These are phyloP conservation scores for Trypanosoma melophagium DNA, from an alignment of 208 protist genomes.

Conservation along the genomic window DNA sequence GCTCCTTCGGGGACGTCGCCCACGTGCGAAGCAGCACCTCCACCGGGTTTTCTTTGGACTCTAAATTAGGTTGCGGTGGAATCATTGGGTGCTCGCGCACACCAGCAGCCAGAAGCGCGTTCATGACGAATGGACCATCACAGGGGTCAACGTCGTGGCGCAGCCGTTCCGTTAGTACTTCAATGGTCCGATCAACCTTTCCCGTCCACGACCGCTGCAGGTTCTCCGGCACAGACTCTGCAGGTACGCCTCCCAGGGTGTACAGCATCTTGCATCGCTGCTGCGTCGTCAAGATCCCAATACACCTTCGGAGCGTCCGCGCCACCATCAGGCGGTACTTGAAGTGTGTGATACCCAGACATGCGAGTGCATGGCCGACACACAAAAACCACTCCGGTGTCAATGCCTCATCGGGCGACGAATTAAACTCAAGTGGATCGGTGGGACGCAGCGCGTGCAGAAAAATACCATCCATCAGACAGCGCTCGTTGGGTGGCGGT, in stretches of 20 bases:
- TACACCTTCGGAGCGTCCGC: conserved; percentile 53
- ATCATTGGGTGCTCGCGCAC: conserved; percentile 73
- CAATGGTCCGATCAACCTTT: conserved; percentile 56
- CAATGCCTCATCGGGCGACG: conserved; percentile 41
- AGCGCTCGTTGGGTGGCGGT: conserved; percentile 47
- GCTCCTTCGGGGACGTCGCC: conserved; percentile 64
- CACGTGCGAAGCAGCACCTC: conserved; percentile 80
- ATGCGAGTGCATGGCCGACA: conserved; percentile 70
- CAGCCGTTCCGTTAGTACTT: conserved; percentile 55
- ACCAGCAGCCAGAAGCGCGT: conserved; percentile 69
- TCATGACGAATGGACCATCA: conserved; percentile 79
- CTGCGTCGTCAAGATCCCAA: conserved; percentile 46
- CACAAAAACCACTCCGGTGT: conserved; percentile 77
- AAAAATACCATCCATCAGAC: conserved; percentile 78
- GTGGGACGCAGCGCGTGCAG: conserved; percentile 76
- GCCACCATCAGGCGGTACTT: conserved; percentile 85
- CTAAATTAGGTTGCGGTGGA: conserved; percentile 33
- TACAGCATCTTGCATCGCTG: conserved; percentile 84
- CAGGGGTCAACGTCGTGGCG: conserved; percentile 50
- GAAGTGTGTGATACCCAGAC: conserved; percentile 61
- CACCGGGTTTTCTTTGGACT: conserved; percentile 59
- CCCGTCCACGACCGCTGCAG: conserved; percentile 55
- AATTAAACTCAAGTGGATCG: conserved; percentile 24
- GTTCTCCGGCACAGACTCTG: conserved; percentile 39
- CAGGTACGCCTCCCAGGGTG: conserved; percentile 48